These are phyloP conservation scores for Blepharisma stoltei DNA, from an alignment of 73 alveolate species.

Conservation along the genomic window DNA sequence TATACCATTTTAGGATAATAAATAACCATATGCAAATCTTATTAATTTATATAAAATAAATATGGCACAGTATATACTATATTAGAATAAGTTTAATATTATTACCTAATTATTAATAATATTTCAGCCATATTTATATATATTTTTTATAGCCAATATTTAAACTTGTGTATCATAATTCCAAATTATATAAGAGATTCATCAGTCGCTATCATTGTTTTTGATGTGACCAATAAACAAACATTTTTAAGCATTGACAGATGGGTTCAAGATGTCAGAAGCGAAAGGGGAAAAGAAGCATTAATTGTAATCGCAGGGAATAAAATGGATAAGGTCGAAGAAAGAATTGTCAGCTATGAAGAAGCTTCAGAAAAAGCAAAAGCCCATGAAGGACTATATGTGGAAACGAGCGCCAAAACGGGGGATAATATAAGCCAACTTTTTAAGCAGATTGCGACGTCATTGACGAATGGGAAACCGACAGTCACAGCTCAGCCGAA, in stretches of 20 bases:
- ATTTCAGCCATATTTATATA: no score
- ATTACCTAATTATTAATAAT: no score
- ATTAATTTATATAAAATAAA: no score
- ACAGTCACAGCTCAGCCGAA: slow-evolving; percentile 8
- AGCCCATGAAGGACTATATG: slow-evolving; percentile 38
- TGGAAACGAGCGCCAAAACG: slow-evolving; percentile 64
- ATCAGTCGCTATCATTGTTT: slow-evolving; percentile 68
- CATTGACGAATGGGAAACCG: background rate
- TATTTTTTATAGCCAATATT: no score
- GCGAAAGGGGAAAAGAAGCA: slow-evolving; percentile 88
- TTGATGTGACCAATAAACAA: slow-evolving; percentile 59
- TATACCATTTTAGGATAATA: no score
- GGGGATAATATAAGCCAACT: slow-evolving; percentile 63
- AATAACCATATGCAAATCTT: no score
- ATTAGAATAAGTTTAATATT: no score
- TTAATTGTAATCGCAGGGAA: slow-evolving; percentile 86
- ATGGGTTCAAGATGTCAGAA: slow-evolving; percentile 86
- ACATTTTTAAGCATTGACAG: slow-evolving; percentile 64
- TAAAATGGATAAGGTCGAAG: slow-evolving; percentile 77
- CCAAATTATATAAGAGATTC: slow-evolving; percentile 74
- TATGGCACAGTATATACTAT: no score
- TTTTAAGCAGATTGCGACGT: slow-evolving; percentile 56
- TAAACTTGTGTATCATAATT: no score
- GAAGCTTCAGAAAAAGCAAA: slow-evolving; percentile 52
- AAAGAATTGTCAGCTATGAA: slow-evolving; percentile 57